Evolutionary conservation across 129 eudicot species (phyloP).

Genomic region (Glebionis coronaria): DNA sequence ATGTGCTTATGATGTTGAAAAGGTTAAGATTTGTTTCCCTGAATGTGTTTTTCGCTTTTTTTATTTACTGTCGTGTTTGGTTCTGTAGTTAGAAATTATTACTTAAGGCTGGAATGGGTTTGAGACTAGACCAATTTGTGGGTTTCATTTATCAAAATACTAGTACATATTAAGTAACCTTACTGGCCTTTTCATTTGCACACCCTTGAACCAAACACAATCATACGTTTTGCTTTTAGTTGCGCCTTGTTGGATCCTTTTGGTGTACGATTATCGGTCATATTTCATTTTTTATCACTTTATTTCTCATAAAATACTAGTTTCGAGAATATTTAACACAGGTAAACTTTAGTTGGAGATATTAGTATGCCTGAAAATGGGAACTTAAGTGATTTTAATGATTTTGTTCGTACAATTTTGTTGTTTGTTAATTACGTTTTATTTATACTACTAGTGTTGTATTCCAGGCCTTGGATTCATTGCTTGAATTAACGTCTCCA

Average conservation of each 20-base stretch:
- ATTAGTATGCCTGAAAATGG: neutral
- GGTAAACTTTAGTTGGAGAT: slow-evolving; percentile 10
- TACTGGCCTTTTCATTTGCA: no score
- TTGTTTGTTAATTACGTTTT: neutral
- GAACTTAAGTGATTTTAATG: neutral
- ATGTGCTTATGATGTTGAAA: slow-evolving; percentile 74
- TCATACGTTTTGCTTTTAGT: neutral
- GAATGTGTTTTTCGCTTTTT: no score
- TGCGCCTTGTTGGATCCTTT: slow-evolving; percentile 8
- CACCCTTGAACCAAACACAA: no score
- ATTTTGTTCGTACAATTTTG: neutral
- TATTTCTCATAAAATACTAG: slow-evolving; percentile 1
- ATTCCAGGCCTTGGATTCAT: slow-evolving; percentile 66
- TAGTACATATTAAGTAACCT: no score
- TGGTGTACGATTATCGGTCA: slow-evolving; percentile 8
- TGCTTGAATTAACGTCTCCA: slow-evolving; percentile 72
- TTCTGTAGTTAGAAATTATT: no score
- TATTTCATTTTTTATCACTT: neutral
- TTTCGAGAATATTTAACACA: neutral
- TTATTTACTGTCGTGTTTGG: no score
- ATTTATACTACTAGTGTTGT: slow-evolving; percentile 3
- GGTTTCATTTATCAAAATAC: no score
- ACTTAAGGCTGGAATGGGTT: no score
- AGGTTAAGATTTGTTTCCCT: slow-evolving; percentile 43
- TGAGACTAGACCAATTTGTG: no score